phyloP scores from a whole-genome alignment of 768 basidiomycete species.

The Hypholoma sublateritium region DNA sequence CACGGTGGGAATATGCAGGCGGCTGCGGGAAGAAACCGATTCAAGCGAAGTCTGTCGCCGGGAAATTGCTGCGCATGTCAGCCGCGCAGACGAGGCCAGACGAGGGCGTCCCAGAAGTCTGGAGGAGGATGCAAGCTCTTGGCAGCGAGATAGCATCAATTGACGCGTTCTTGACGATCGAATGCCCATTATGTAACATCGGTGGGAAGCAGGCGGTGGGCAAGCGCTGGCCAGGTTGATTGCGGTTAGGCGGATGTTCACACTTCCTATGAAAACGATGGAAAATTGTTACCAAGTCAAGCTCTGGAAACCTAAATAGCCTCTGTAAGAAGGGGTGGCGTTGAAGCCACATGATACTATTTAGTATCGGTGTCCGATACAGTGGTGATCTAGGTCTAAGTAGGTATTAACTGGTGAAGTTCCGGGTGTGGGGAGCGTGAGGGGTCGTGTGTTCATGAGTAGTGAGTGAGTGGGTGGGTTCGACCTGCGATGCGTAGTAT shows the following conservation, averaged over 20 bases:
- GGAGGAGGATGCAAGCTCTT: not conserved
- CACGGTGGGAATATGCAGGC: constrained; percentile 5
- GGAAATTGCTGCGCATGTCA: constrained; percentile 3
- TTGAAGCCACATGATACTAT: constrained; percentile 3
- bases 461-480: not conserved
- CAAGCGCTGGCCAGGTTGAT: not conserved
- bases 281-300: not conserved
- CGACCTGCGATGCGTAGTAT: not conserved
- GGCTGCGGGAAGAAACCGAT: constrained; percentile 1
- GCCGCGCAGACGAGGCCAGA: not conserved
- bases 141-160: not conserved
- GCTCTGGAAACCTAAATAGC: too few relatives aligned
- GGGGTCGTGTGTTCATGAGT: constrained; percentile 4
- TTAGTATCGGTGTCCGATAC: not conserved
- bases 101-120: not conserved
- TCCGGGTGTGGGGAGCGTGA: not conserved
- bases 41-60: not conserved
- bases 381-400: constrained; percentile 1
- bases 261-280: not conserved
- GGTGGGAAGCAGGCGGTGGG: not conserved
- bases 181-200: not conserved
- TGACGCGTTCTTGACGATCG: not conserved
- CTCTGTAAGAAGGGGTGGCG: not conserved
- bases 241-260: not conserved
- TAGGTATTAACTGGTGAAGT: constrained; percentile 8